Evolutionary conservation across 805 yeast genomes (phyloP), one percentile per base, ranked within the genome.

Genomic region (Myxozyma monticola): DNA sequence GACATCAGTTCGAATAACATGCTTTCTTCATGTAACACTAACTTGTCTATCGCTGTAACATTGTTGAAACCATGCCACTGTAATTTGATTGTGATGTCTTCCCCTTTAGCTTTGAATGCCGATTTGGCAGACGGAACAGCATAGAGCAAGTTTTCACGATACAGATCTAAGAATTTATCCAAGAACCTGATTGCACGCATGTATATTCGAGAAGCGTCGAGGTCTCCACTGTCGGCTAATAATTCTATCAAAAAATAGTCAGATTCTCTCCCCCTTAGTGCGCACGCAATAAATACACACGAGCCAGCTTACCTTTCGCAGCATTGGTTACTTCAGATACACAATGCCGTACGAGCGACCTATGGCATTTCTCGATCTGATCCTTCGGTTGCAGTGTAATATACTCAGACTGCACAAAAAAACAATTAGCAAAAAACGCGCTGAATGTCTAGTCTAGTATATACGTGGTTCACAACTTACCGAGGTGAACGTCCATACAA

Each of bases 61-160:
- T 37, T 43, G 17, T 36, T 30, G n/a, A n/a, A n/a, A 12, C 26
- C 28, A 29, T 48, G 38, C 38, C 51, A 29, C 26, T 48, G 56
- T 14, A 48, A 20, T 34, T 41, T 51, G 10, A 51, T 35, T 12
- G 25, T 37, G 20, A 51, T 25, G 3, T 33, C 33, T 15, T 15
- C 12, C n/a, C 55, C 55, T 10, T 20, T 25, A 33, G 35, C 20
- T 20, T 31, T 37, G 28, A 45, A 4, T 9, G 37, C 28, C 12
- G 26, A 4, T n/a, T 41, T 20, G 14, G 25, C 14, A 4, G 5
- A 9, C 17, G 21, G 18, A n/a, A 22, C 21, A 15, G 45, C 30
- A 28, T 41, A 34, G 2, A 31, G 9, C 6, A 22, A 15, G 22
- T 39, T 38, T 15, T 28, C 26, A 3, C 40, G 28, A 12, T 41